Base-by-base conservation (phyloP, 495 filamentous ascomycete species). In the Penicillium roqueforti region DNA sequence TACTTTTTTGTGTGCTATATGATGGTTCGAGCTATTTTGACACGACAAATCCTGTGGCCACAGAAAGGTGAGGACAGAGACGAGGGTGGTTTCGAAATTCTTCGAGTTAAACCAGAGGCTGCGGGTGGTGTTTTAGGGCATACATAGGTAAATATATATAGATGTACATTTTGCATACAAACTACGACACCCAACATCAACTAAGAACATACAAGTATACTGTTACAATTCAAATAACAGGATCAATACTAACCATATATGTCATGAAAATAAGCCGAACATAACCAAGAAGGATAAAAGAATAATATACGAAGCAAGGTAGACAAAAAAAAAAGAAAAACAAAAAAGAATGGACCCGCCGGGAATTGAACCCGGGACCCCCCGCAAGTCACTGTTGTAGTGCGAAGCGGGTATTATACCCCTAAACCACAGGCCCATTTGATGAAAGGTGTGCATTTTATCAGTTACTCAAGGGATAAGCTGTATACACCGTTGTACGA, bases 21-120 rank as follows among this genome's bases (percentile, higher is more conserved):
- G 71, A 92, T 92, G 89, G 51, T 89, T 47, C 69, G 82, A 1
- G 87, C 87, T 18, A 76, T 95, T 32, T 63, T 78, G 48, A 60
- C 73, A 39, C 82, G 76, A 55, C 78, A 90, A 56, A 76, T 89
- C 18, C 65, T 91, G 4, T 89, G 86, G 87, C 87, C 87, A 3
- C 80, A 87, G 63, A 84, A 81, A 55, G 83, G 84, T 20, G 85
- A 87, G 53, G 80, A 85, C 64, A 71, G 80, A 48, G 78, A 80
- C 36, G 83, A 85, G 51, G 83, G 81, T 53, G 82, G 82, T 0
- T 86, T 82, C 63, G 69, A 72, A 28, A 71, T 76, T 16, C 61
- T 64, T 29, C 51, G 47, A 18, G 56, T 74, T 19, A 68, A 68
- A 13, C 63, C 71, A 4, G 34, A 16, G 29, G 64, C 53, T 29